A percentile compares a stretch with the other conserved stretches of the same genome.
Conservation (phyloP, 768 basidiomycete species). For the Macrolepiota dolichaula region DNA sequence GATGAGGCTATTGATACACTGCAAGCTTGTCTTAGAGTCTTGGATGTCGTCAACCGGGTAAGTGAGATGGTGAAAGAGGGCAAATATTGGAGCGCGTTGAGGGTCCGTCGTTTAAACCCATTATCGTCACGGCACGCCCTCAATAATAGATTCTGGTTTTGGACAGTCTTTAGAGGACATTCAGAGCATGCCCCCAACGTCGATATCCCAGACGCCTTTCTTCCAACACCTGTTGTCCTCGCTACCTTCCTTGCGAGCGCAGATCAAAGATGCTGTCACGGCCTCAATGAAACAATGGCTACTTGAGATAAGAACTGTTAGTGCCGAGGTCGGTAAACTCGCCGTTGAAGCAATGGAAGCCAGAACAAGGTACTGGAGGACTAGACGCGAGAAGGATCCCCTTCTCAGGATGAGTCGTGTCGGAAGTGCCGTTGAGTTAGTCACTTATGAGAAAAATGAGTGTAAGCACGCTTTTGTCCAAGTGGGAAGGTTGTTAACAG, state of each 20-base stretch:
- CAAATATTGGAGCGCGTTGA: slow-evolving; percentile 94
- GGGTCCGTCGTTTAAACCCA: slow-evolving; percentile 59
- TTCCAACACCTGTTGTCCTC: slow-evolving; percentile 91
- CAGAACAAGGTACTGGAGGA: slow-evolving; percentile 79
- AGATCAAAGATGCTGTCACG: slow-evolving; percentile 92
- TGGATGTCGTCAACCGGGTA: slow-evolving; percentile 91
- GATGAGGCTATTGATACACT: slow-evolving; percentile 97
- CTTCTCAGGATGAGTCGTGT: slow-evolving; percentile 73
- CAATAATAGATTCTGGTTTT: slow-evolving; percentile 26
- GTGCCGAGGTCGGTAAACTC: slow-evolving; percentile 78
- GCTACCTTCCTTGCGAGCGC: slow-evolving; percentile 81
- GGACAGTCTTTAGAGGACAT: slow-evolving; percentile 92
- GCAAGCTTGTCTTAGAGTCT: slow-evolving; percentile 86
- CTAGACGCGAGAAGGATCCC: slow-evolving; percentile 80
- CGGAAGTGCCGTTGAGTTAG: slow-evolving; percentile 89
- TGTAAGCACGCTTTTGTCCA: slow-evolving; percentile 51
- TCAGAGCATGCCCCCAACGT: slow-evolving; percentile 83
- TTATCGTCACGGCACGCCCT: slow-evolving; percentile 23
- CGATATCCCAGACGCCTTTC: slow-evolving; percentile 88
- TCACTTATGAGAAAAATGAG: slow-evolving; percentile 91
- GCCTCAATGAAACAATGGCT: slow-evolving; percentile 97
- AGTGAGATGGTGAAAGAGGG: slow-evolving; percentile 90
- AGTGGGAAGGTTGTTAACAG: slow-evolving; percentile 7
- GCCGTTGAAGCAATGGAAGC: slow-evolving; percentile 90
- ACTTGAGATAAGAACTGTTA: slow-evolving; percentile 88